A percentile compares a stretch with the other conserved stretches of the same genome.
Evolutionary conservation across 208 protist species (phyloP).

Genomic region (Novymonas esmeraldas): DNA sequence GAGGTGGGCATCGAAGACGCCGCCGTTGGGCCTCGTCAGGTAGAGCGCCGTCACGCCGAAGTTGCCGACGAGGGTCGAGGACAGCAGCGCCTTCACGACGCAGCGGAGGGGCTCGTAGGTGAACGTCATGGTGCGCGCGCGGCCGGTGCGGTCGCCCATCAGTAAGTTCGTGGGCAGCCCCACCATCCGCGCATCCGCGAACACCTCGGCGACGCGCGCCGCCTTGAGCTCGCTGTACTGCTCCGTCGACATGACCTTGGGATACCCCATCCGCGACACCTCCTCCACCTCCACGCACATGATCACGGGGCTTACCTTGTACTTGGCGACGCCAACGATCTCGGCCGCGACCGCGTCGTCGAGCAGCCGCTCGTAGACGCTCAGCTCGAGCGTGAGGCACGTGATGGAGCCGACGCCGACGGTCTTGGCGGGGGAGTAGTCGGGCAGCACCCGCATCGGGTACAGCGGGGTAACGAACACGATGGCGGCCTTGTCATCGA

Average conservation of each 20-base stretch:
- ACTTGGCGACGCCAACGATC: constrained; percentile 79
- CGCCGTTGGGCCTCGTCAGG: constrained; percentile 74
- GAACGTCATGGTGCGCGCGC: constrained; percentile 80
- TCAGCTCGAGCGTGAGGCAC: constrained; percentile 88
- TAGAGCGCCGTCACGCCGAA: constrained; percentile 83
- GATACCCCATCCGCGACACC: constrained; percentile 85
- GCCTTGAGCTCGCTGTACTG: constrained; percentile 89
- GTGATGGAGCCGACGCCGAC: constrained; percentile 89
- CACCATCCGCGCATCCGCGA: constrained; percentile 69
- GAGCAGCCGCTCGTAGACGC: constrained; percentile 78
- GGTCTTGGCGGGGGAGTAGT: constrained; percentile 88
- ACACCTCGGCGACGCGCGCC: constrained; percentile 75
- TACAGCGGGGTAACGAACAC: constrained; percentile 81
- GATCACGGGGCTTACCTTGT: constrained; percentile 76
- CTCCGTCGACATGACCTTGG: constrained; percentile 85
- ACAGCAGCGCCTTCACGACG: constrained; percentile 77
- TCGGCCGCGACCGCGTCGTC: constrained; percentile 78
- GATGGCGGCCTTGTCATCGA: constrained; percentile 80
- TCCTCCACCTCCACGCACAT: constrained; percentile 88
- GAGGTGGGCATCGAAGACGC: constrained; percentile 83
- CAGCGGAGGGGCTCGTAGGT: constrained; percentile 78
- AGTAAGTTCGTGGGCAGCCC: constrained; percentile 65
- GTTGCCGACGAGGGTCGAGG: constrained; percentile 77
- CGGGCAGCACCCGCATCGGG: constrained; percentile 79
- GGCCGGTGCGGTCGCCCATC: constrained; percentile 66